Percentiles rank a stretch among this genome's conserved stretches.
Conservation (phyloP, 371 early-diverging fungal species). For the Mortierella polycephala region DNA sequence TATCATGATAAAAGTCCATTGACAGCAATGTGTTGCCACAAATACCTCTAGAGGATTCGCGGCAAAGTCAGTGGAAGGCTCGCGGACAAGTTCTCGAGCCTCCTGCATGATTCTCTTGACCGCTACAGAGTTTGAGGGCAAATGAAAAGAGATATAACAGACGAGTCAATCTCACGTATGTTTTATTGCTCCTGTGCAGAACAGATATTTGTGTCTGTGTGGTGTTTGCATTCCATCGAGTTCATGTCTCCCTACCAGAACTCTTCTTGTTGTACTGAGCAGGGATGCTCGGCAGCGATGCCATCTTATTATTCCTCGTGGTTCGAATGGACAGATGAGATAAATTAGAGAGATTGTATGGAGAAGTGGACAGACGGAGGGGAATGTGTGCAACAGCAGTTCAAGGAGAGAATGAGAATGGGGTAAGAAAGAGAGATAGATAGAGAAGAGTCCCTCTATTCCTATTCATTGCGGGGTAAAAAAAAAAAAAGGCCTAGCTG, state of each 20-base stretch:
- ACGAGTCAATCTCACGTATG: too few species aligned
- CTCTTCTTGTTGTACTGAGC: conserved; percentile 55
- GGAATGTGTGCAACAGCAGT: too few species aligned
- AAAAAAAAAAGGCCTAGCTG: too few species aligned
- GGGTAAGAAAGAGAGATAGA: too few species aligned
- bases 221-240: background rate
- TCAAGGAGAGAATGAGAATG: conserved; percentile 1
- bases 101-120: conserved; percentile 79
- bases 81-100: conserved; percentile 67
- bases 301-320: too few species aligned
- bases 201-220: too few species aligned
- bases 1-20: background rate
- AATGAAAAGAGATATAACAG: too few species aligned
- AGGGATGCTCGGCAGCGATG: conserved; percentile 37
- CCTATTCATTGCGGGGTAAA: too few species aligned
- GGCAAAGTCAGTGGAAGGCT: conserved; percentile 64
- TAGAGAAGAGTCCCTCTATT: too few species aligned
- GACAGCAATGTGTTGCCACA: background rate
- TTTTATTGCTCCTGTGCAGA: too few species aligned
- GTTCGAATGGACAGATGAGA: background rate
- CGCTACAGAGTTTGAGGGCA: conserved; percentile 41
- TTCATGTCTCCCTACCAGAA: conserved; percentile 31
- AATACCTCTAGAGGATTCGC: conserved; percentile 73
- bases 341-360: too few species aligned
- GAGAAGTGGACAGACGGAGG: background rate